These are phyloP conservation scores for Wickerhamomyces strasburgensis DNA, from an alignment of 805 yeast species.

Conservation along the genomic window DNA sequence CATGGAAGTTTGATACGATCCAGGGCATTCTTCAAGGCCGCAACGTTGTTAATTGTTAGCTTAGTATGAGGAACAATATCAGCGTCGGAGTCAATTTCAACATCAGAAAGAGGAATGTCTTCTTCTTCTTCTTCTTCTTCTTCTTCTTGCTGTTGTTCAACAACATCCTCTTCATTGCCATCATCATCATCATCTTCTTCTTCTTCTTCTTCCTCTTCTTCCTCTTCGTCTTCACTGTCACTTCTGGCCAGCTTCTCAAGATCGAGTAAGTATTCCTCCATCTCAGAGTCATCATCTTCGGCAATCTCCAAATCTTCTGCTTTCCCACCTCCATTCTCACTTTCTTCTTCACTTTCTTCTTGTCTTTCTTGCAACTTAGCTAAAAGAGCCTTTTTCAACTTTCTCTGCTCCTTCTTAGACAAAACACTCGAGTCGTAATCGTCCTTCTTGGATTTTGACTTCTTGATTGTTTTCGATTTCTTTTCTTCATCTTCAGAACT, in stretches of 20 bases:
- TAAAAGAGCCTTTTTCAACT: conserved; percentile 42
- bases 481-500: conserved; percentile 12
- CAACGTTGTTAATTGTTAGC: conserved; percentile 77
- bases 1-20: conserved; percentile 59
- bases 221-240: conserved; percentile 37
- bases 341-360: conserved; percentile 21
- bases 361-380: conserved; percentile 20
- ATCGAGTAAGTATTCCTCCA: conserved; percentile 42
- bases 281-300: conserved; percentile 41
- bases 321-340: conserved; percentile 20
- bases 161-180: conserved; percentile 42
- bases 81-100: conserved; percentile 88
- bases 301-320: conserved; percentile 34
- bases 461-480: no score
- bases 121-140: conserved; percentile 68
- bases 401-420: conserved; percentile 61
- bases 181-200: conserved; percentile 36
- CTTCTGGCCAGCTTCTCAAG: conserved; percentile 52
- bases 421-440: conserved; percentile 46
- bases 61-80: conserved; percentile 92
- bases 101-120: conserved; percentile 86
- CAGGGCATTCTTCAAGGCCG: conserved; percentile 71
- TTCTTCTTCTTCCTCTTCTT: conserved; percentile 31
- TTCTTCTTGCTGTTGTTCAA: conserved; percentile 47
- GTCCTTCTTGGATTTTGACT: conserved; percentile 22